Evolutionary conservation across 768 basidiomycete genomes (phyloP).

Genomic region (Wakefieldia striispora): DNA sequence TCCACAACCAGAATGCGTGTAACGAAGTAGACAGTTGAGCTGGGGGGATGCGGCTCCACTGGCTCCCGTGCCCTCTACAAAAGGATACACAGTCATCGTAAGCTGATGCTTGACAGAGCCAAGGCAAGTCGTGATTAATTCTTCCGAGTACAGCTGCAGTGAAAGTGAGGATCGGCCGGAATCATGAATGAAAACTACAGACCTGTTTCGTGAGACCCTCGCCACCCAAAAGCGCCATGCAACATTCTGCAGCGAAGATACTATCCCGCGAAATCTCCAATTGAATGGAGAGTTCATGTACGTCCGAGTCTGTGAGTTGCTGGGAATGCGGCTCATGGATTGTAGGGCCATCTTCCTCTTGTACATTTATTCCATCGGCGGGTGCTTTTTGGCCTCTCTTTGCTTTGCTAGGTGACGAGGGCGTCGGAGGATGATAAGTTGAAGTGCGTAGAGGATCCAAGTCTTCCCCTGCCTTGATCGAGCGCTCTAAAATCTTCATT

Average conservation of each 20-base stretch:
- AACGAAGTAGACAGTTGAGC: conserved; percentile 50
- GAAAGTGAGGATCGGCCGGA: conserved; percentile 1
- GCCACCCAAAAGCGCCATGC: conserved; percentile 71
- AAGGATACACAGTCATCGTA: conserved; percentile 77
- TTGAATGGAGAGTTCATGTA: conserved; percentile 48
- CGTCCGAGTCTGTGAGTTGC: conserved; percentile 43
- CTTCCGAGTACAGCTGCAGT: conserved; percentile 85
- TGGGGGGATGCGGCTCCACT: conserved; percentile 43
- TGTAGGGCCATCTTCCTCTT: not conserved
- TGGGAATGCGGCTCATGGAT: conserved; percentile 12
- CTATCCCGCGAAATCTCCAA: conserved; percentile 70
- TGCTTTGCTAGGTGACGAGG: conserved; percentile 40
- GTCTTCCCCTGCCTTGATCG: conserved; percentile 72
- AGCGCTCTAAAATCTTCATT: conserved; percentile 76
- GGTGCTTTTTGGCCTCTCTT: conserved; percentile 47
- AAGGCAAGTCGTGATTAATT: conserved; percentile 81
- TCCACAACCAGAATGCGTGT: conserved; percentile 33
- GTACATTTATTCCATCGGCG: conserved; percentile 2
- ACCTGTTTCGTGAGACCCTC: conserved; percentile 88
- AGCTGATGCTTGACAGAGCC: conserved; percentile 77
- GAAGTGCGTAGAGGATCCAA: conserved; percentile 62
- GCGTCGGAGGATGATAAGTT: conserved; percentile 14
- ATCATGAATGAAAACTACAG: conserved; percentile 15
- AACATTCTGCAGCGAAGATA: conserved; percentile 81
- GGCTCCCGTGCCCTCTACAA: conserved; percentile 66